Base-by-base conservation (phyloP, 768 basidiomycete species). In the Boletus patriciae region DNA sequence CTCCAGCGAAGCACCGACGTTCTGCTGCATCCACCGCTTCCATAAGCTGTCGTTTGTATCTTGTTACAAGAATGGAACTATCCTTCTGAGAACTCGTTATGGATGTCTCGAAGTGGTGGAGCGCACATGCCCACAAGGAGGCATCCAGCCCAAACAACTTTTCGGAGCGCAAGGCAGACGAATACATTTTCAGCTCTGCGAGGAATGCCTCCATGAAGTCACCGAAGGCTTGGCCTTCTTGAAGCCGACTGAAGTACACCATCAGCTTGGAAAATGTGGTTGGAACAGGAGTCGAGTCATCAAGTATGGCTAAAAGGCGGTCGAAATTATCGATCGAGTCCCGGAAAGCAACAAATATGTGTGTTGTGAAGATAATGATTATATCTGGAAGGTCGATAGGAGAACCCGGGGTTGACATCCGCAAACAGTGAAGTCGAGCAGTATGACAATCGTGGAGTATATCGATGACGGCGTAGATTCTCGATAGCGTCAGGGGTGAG, bases 11-110 rank as follows among this genome's bases (percentile, higher is more conserved):
- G 55, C 78, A 82, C 41, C 75, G 72, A 37, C 69, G 63, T 66
- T 85, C 83, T 12, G 82, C 82, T n/a, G 74, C 74, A 27, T 83
- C 83, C 18, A 82, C 76, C 16, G 66, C 62, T 34, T 75, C 74
- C 51, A 83, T 77, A 18, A 84, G 64, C 46, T 73, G 63, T 31
- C 65, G 66, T n/a, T 76, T 75, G 58, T 77, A 75, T 31, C 62
- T 59, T 50, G 70, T 68, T 45, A 77, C 58, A 40, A 69, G 65
- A 13, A 60, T 42, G 43, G 62, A 60, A 44, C 50, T 51, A 40
- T 53, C 65, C 48, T 66, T 66, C 52, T 67, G 64, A 36, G 64
- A 47, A 31, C 50, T 55, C 21, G 62, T 55, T 41, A 71, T 53
- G 29, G 62, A 63, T 41, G 68, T 64, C 56, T 84, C 83, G 51